Evolutionary conservation across 208 protist genomes (phyloP), one percentile per base, ranked within the genome.

Genomic region (Leishmania turanica): DNA sequence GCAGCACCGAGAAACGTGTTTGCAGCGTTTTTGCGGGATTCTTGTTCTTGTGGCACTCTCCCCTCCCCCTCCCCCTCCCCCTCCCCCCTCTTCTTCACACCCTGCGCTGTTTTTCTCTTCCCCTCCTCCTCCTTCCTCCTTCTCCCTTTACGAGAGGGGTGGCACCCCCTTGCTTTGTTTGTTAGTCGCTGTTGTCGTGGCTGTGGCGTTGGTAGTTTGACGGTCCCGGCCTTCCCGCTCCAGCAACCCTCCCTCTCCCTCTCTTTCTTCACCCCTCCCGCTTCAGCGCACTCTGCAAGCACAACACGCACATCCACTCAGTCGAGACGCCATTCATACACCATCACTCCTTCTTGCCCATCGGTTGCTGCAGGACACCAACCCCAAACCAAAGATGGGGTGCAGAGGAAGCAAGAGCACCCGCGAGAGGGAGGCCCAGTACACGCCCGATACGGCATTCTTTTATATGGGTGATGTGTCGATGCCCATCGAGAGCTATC

Each of bases 391-490:
- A 27, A 76, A 31, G 31, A 91, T 91, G 88, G 88, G 88, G 13
- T 91, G 88, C 75, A 19, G 79, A 65, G 82, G 78, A 64, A 89
- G 85, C 72, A 91, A 87, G 62, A 76, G 77, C 65, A 75, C 53
- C 45, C 53, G 80, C 62, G 66, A 76, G 54, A 75, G 24, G 24
- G 69, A 31, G 13, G 77, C 69, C 85, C 15, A 45, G 1, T 24
- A 13, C 8, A 45, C 11, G 19, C 37, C 40, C 1, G 51, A 53
- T 51, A 72, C 47, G 64, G 42, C 15, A 42, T n/a, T 11, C 37
- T 37, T 5, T 21, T 15, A 56, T 21, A 40, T 11, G 21, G 77
- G 19, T 21, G 72, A 66, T 21, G 53, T n/a, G 42, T 42, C 75
- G 24, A 58, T 60, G 34, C 60, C 77, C n/a, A 54, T 8, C 15